phyloP scores from a whole-genome alignment of 768 basidiomycete genomes.

The Xerocomellus amylosporus region DNA sequence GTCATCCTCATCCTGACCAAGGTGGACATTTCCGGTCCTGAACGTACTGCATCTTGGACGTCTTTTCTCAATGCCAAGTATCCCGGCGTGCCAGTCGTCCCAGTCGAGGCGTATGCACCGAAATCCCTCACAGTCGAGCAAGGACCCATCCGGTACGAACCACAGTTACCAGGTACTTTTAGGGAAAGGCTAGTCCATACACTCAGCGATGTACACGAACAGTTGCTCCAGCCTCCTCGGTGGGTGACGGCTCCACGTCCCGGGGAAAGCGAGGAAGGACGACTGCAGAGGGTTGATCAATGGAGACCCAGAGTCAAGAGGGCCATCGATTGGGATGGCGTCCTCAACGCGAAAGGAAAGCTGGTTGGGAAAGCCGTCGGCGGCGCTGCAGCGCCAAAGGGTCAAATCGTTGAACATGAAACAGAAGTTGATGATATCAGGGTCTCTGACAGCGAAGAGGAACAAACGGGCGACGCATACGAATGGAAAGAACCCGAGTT shows the following conservation, averaged over 20 bases:
- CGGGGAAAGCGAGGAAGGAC: conserved; percentile 41
- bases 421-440: conserved; percentile 7
- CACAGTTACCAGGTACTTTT: conserved; percentile 66
- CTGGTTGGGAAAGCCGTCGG: conserved; percentile 47
- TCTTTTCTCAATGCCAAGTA: conserved; percentile 52
- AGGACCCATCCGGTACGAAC: conserved; percentile 51
- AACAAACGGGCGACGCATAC: conserved; percentile 6
- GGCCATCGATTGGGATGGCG: conserved; percentile 72
- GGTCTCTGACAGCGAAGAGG: conserved; percentile 17
- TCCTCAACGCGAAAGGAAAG: conserved; percentile 44
- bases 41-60: conserved; percentile 63
- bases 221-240: conserved; percentile 67
- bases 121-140: conserved; percentile 38
- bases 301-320: conserved; percentile 69
- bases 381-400: conserved; percentile 38
- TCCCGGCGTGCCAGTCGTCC: conserved; percentile 59
- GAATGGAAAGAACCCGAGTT: conserved; percentile 48
- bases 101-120: conserved; percentile 73
- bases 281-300: conserved; percentile 45
- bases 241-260: conserved; percentile 40
- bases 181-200: conserved; percentile 62
- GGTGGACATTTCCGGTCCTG: conserved; percentile 76
- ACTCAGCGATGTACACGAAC: conserved; percentile 61
- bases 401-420: conserved; percentile 2
- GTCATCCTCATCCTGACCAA: conserved; percentile 83